A percentile compares a stretch with the other conserved stretches of the same genome.
These are phyloP conservation scores for Venturiaceae sp. DNA, from an alignment of 2,329 filamentous ascomycete genomes.

Conservation along the genomic window DNA sequence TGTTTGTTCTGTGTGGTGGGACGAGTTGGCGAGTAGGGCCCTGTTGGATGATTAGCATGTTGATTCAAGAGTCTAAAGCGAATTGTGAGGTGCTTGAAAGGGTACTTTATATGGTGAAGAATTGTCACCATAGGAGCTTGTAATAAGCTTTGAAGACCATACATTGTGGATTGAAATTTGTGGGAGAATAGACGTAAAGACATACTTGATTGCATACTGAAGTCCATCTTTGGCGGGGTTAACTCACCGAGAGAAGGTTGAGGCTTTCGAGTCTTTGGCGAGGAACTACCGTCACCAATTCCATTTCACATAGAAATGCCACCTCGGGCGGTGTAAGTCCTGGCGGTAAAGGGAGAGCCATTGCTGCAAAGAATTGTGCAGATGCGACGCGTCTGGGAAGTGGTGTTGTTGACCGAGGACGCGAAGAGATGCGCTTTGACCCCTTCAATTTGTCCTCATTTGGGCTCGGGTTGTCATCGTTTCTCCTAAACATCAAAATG, in stretches of 20 bases:
- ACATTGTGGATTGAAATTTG: too few relatives aligned
- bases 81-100: too few relatives aligned
- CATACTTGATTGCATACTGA: neutral
- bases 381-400: constrained; percentile 9
- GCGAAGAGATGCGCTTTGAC: neutral
- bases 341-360: constrained; percentile 53
- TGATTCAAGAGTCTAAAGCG: too few relatives aligned
- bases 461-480: neutral
- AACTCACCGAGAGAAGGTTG: constrained; percentile 71
- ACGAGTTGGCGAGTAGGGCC: constrained; percentile 66
- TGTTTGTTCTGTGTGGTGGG: constrained; percentile 67
- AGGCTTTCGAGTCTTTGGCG: constrained; percentile 83
- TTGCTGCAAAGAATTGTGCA: constrained; percentile 19
- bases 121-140: too few relatives aligned
- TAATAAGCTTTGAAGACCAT: neutral
- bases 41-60: constrained; percentile 37
- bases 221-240: constrained; percentile 14
- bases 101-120: neutral
- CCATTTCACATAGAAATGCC: constrained; percentile 95
- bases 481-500: neutral
- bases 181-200: neutral
- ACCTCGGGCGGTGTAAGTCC: constrained; percentile 79
- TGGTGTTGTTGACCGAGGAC: neutral
- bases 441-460: neutral
- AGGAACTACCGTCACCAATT: constrained; percentile 84